Evolutionary conservation across 768 basidiomycete species (phyloP).

Genomic region (Antrodiella citrinella): DNA sequence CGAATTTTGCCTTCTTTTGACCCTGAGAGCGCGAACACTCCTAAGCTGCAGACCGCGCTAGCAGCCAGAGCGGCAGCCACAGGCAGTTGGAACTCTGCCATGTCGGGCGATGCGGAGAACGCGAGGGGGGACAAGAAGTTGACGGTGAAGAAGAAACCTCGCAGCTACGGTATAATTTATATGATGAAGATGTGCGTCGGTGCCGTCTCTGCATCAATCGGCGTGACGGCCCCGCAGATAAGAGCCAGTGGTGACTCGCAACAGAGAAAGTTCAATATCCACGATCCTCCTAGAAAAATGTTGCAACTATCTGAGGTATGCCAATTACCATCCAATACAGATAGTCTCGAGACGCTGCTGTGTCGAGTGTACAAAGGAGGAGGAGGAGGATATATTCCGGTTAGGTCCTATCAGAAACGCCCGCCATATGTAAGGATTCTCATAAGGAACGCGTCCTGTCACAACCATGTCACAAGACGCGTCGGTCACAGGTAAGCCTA

Average conservation of each 20-base stretch:
- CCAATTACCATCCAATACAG: neutral
- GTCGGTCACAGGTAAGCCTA: neutral
- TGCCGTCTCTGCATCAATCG: neutral
- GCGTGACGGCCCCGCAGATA: neutral
- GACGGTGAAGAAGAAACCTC: neutral
- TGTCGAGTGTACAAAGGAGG: too few species aligned
- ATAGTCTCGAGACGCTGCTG: neutral
- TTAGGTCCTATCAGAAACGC: neutral
- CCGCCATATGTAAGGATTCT: neutral
- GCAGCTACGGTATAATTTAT: too few species aligned
- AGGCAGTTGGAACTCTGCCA: conserved; percentile 53
- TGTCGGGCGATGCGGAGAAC: conserved; percentile 17
- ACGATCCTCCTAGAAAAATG: neutral
- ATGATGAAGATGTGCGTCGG: neutral
- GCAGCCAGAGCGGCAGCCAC: conserved; percentile 39
- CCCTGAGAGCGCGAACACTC: conserved; percentile 32
- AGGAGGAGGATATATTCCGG: neutral
- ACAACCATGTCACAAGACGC: neutral
- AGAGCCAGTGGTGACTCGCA: neutral
- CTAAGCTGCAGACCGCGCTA: conserved; percentile 35
- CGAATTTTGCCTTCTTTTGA: conserved; percentile 41
- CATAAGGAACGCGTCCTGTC: neutral
- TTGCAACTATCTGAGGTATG: neutral
- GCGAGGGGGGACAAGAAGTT: neutral
- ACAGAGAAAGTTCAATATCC: neutral